A percentile compares a stretch with the other conserved stretches of the same genome.
Conservation (phyloP, 345 rosid species). For the Sonneratia alba region DNA sequence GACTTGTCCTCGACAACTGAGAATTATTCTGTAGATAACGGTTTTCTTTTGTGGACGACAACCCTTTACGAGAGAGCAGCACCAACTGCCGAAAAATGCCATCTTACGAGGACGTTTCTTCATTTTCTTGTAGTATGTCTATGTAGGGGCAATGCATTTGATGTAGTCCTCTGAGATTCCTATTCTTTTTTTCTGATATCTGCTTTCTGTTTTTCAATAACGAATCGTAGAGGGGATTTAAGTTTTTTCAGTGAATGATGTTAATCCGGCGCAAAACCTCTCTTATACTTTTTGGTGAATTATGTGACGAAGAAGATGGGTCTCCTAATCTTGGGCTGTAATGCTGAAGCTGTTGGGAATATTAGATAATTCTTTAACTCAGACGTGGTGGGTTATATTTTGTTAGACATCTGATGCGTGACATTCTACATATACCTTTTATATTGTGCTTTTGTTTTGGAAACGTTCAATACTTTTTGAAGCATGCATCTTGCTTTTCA, state of each 20-base stretch:
- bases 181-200: background rate
- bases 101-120: background rate
- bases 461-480: background rate
- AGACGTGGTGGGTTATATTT: background rate
- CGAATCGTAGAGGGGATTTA: background rate
- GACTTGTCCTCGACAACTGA: background rate
- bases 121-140: background rate
- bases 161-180: background rate
- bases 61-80: background rate
- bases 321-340: background rate
- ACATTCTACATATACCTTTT: background rate
- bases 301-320: background rate
- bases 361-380: background rate
- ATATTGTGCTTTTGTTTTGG: background rate
- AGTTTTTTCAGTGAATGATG: background rate
- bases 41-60: background rate
- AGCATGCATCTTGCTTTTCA: slow-evolving; percentile 6
- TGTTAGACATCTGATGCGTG: background rate
- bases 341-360: background rate
- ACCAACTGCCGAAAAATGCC: no score
- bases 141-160: background rate
- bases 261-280: background rate
- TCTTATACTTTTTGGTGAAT: background rate
- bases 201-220: background rate
- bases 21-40: background rate